Conservation (phyloP, 2,329 filamentous ascomycete genomes). For the Alternaria infectoria region DNA sequence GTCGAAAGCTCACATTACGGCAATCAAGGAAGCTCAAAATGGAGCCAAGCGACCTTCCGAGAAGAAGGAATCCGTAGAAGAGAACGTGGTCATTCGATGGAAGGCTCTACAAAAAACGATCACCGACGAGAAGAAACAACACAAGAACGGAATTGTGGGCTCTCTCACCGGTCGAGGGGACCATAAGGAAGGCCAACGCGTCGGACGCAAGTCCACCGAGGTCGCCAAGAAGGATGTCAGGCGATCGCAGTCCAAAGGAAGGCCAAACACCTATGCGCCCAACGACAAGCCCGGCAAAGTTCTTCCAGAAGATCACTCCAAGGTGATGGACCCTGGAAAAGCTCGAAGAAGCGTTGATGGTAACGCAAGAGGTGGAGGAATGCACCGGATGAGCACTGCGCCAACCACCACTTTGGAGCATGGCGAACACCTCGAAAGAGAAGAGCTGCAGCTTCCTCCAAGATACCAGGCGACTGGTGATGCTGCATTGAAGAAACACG, state of each 20-base stretch:
- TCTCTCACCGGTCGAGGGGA: constrained; percentile 33
- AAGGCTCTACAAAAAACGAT: constrained; percentile 31
- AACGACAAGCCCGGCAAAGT: constrained; percentile 13
- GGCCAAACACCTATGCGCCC: constrained; percentile 13
- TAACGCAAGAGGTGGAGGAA: not conserved
- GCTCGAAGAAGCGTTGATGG: constrained; percentile 21
- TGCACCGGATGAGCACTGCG: constrained; percentile 28
- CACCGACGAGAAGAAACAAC: constrained; percentile 31
- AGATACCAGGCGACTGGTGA: not conserved
- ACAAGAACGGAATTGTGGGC: constrained; percentile 32
- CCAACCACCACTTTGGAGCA: constrained; percentile 19
- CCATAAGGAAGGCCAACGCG: constrained; percentile 34
- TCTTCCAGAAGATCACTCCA: not conserved
- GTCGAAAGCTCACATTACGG: constrained; percentile 6
- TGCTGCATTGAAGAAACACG: constrained; percentile 3
- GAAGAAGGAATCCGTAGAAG: constrained; percentile 42
- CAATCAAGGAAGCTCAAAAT: constrained; percentile 12
- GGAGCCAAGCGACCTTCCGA: constrained; percentile 11
- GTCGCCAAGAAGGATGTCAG: constrained; percentile 3
- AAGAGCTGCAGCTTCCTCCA: constrained; percentile 2
- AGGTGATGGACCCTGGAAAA: constrained; percentile 15
- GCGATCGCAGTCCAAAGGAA: constrained; percentile 9
- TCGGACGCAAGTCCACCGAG: constrained; percentile 36
- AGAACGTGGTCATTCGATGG: constrained; percentile 31
- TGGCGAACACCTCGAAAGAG: not conserved